These are phyloP conservation scores for Grammothele lineata DNA, from an alignment of 768 basidiomycete species.

Conservation along the genomic window DNA sequence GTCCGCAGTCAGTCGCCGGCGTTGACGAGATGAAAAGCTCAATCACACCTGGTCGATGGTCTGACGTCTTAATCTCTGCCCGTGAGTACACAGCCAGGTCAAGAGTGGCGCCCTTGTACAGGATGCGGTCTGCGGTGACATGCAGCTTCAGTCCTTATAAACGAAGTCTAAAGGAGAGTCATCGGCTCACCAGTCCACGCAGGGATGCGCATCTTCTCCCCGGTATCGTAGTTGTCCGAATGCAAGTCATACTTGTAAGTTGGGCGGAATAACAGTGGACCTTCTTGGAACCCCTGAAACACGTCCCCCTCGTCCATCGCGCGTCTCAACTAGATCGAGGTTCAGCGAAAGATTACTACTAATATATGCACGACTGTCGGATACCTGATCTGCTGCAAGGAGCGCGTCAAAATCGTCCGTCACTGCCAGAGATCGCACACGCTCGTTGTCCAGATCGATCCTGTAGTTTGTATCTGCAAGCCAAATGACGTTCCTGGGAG, in stretches of 20 bases:
- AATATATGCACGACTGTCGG: too few relatives aligned
- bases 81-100: constrained; percentile 78
- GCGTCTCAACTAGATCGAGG: constrained; percentile 58
- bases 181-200: constrained; percentile 87
- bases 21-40: too few relatives aligned
- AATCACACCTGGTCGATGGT: constrained; percentile 82
- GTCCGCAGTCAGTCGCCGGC: background rate
- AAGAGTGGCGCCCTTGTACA: constrained; percentile 72
- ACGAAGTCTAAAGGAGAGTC: too few relatives aligned
- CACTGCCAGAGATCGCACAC: constrained; percentile 63
- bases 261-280: constrained; percentile 85
- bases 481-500: constrained; percentile 82
- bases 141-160: too few relatives aligned
- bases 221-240: constrained; percentile 87
- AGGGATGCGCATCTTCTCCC: constrained; percentile 94
- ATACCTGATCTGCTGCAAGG: constrained; percentile 84
- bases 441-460: constrained; percentile 80
- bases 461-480: constrained; percentile 96
- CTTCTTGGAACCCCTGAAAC: constrained; percentile 85
- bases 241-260: constrained; percentile 90
- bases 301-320: constrained; percentile 70
- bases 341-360: background rate
- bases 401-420: constrained; percentile 68
- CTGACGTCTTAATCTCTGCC: constrained; percentile 85
- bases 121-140: constrained; percentile 76